These are phyloP conservation scores for Terana coerulea DNA, from an alignment of 768 basidiomycete species.

Conservation along the genomic window DNA sequence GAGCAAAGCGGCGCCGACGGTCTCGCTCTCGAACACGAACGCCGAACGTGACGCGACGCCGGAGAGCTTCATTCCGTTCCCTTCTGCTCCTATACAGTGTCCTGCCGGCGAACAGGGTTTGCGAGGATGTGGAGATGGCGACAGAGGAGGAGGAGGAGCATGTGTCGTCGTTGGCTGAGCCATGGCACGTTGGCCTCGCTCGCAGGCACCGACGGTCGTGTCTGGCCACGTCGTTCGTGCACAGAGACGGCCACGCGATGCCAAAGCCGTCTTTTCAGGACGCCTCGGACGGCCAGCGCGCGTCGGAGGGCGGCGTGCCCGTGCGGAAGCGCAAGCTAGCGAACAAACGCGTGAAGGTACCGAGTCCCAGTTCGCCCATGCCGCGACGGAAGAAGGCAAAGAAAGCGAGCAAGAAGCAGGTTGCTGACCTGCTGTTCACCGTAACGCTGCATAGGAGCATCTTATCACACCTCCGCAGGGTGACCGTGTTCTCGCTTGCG, in stretches of 20 bases:
- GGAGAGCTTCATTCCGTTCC: slow-evolving; percentile 34
- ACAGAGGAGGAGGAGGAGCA: not conserved
- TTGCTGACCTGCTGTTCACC: slow-evolving; percentile 34
- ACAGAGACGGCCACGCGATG: slow-evolving; percentile 3
- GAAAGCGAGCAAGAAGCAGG: slow-evolving; percentile 16
- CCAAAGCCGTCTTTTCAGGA: slow-evolving; percentile 8
- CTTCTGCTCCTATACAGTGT: slow-evolving; percentile 23
- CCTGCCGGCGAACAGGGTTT: not conserved
- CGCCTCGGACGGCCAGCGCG: not conserved
- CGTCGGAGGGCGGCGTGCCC: not conserved
- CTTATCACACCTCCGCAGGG: slow-evolving; percentile 19
- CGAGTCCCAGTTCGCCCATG: slow-evolving; percentile 7
- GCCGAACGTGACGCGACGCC: slow-evolving; percentile 21
- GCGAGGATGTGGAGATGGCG: not conserved
- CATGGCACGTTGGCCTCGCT: not conserved
- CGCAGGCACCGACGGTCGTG: slow-evolving; percentile 18
- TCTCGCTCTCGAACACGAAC: slow-evolving; percentile 32
- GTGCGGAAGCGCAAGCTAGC: slow-evolving; percentile 28
- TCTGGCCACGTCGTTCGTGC: slow-evolving; percentile 22
- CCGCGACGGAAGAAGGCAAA: slow-evolving; percentile 14
- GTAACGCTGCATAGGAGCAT: slow-evolving; percentile 35
- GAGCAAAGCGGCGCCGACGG: slow-evolving; percentile 34
- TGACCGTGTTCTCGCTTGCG: slow-evolving; percentile 12
- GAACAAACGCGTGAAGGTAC: slow-evolving; percentile 11
- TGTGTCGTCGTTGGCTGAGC: not conserved